Percentiles rank a stretch among this genome's conserved stretches.
Conservation (phyloP, 176 grass and related monocot genomes). For the Pontederia paniculata region DNA sequence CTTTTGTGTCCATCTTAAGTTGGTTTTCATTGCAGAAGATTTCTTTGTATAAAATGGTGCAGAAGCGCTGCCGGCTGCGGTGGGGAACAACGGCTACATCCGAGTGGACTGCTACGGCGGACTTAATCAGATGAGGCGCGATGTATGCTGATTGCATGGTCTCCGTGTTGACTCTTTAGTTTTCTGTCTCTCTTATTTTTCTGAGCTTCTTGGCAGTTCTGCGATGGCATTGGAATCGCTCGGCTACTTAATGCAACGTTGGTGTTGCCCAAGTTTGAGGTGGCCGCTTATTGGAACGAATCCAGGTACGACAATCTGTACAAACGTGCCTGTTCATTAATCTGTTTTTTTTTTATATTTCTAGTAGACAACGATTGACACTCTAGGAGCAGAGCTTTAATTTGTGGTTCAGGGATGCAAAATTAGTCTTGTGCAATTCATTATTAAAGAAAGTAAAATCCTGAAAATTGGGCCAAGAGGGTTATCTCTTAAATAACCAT, state of each 20-base stretch:
- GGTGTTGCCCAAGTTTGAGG: constrained; percentile 89
- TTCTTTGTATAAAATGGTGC: constrained; percentile 14
- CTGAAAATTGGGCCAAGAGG: neutral
- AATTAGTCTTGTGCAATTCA: neutral
- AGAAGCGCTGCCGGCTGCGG: constrained; percentile 26
- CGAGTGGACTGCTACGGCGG: constrained; percentile 84
- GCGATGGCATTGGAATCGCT: constrained; percentile 71
- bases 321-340: no score
- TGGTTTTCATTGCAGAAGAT: constrained; percentile 8
- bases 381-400: neutral
- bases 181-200: neutral
- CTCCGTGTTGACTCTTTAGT: neutral
- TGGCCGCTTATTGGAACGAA: constrained; percentile 91
- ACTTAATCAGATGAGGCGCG: constrained; percentile 95
- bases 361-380: neutral
- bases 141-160: constrained; percentile 40
- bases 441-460: constrained; percentile 10
- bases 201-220: constrained; percentile 42
- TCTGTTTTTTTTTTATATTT: neutral
- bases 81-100: constrained; percentile 56
- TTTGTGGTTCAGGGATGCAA: neutral
- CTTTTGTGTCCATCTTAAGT: neutral
- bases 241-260: constrained; percentile 78
- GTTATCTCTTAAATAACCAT: no score
- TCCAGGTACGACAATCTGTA: constrained; percentile 89